Evolutionary conservation across 495 filamentous ascomycete species (phyloP).

Genomic region (Penicillium silybi): DNA sequence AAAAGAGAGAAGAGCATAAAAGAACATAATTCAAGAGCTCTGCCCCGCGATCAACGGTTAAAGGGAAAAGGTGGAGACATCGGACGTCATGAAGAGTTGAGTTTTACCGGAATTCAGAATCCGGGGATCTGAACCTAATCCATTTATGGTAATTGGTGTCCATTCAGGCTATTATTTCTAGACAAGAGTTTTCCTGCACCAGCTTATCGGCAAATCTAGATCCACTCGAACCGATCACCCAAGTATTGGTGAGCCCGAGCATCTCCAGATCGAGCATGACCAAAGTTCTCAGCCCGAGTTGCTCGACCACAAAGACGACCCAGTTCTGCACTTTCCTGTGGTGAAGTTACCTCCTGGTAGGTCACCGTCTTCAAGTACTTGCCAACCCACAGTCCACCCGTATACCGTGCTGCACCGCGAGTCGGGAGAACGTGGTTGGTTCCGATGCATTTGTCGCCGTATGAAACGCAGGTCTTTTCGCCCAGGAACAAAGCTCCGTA

Average conservation of each 20-base stretch:
- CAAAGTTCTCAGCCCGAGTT: conserved; percentile 51
- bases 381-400: conserved; percentile 51
- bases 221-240: conserved; percentile 41
- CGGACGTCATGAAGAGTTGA: neutral
- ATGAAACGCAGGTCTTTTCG: conserved; percentile 51
- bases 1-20: neutral
- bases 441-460: conserved; percentile 52
- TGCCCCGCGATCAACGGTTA: neutral
- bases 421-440: conserved; percentile 55
- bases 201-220: conserved; percentile 11
- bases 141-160: neutral
- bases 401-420: conserved; percentile 43
- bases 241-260: conserved; percentile 42
- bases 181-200: neutral
- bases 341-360: conserved; percentile 47
- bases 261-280: conserved; percentile 49
- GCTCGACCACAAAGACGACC: conserved; percentile 48
- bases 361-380: conserved; percentile 50
- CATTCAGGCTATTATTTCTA: conserved; percentile 3
- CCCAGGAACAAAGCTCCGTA: conserved; percentile 52
- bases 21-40: neutral
- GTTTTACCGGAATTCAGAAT: neutral
- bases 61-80: neutral
- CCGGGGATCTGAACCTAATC: neutral
- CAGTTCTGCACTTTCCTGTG: conserved; percentile 44